These are phyloP conservation scores for Nematodospora anomalae DNA, from an alignment of 1,139 yeast genomes.

Conservation along the genomic window DNA sequence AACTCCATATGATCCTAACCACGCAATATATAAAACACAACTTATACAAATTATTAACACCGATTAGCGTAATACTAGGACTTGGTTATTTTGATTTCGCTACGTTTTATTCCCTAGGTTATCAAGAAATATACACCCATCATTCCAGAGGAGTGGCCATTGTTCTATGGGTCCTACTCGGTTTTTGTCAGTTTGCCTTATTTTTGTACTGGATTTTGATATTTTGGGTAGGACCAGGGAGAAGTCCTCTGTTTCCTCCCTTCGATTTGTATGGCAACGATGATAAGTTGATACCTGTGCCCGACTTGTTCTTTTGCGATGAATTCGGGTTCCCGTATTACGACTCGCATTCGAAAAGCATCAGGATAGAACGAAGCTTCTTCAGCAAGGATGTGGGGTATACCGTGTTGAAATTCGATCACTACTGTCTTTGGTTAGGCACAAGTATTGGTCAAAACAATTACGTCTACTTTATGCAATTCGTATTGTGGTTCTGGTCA, in stretches of 20 bases:
- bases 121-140: conserved; percentile 32
- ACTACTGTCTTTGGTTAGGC: conserved; percentile 67
- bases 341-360: conserved; percentile 54
- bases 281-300: conserved; percentile 25
- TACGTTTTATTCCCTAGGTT: conserved; percentile 36
- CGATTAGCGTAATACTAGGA: conserved; percentile 22
- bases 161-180: conserved; percentile 35
- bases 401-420: conserved; percentile 64
- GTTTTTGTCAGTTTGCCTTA: conserved; percentile 24
- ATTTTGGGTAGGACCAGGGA: conserved; percentile 37
- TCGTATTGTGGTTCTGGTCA: conserved; percentile 33
- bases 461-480: conserved; percentile 53
- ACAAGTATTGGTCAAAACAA: conserved; percentile 56
- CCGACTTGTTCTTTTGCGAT: conserved; percentile 58
- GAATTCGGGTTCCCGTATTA: conserved; percentile 60
- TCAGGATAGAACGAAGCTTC: conserved; percentile 55
- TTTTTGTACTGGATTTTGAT: conserved; percentile 35
- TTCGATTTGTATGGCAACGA: conserved; percentile 27
- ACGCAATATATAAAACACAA: conserved; percentile 3
- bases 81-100: conserved; percentile 37
- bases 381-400: conserved; percentile 49
- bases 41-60: conserved; percentile 19
- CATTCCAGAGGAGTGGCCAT: conserved; percentile 36
- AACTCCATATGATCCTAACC: conserved; percentile 7
- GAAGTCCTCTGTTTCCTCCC: conserved; percentile 23